Evolutionary conservation across 805 yeast genomes (phyloP).

Genomic region (Wickerhamiella domercqiae): DNA sequence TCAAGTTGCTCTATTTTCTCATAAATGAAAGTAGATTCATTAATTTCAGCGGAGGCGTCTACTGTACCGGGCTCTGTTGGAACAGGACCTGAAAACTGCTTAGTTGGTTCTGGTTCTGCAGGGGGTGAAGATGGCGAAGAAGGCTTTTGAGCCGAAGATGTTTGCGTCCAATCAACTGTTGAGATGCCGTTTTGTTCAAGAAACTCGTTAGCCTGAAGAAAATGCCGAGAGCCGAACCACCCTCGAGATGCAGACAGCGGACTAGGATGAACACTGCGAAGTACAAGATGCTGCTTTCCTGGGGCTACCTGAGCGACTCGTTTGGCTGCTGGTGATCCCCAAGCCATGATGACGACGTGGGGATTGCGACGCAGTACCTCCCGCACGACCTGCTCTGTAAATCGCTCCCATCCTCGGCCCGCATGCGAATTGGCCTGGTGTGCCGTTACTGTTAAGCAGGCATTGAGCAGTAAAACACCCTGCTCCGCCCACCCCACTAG

Average conservation of each 20-base stretch:
- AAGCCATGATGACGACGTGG: slow-evolving; percentile 53
- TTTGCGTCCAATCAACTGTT: slow-evolving; percentile 56
- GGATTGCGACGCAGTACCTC: slow-evolving; percentile 28
- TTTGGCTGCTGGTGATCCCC: slow-evolving; percentile 66
- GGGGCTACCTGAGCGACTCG: slow-evolving; percentile 33
- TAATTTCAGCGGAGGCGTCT: too few species aligned
- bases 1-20: too few species aligned
- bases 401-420: slow-evolving; percentile 78
- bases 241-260: slow-evolving; percentile 86
- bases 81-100: too few species aligned
- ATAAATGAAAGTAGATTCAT: too few species aligned
- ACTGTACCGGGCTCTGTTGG: too few species aligned
- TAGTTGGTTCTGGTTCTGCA: too few species aligned
- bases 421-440: slow-evolving; percentile 91
- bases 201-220: slow-evolving; percentile 67
- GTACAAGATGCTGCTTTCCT: slow-evolving; percentile 28
- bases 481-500: slow-evolving; percentile 71
- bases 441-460: slow-evolving; percentile 81
- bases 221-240: slow-evolving; percentile 65
- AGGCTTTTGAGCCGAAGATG: too few species aligned
- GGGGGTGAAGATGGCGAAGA: too few species aligned
- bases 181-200: slow-evolving; percentile 31
- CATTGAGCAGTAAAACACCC: slow-evolving; percentile 78
- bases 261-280: slow-evolving; percentile 81
- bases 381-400: slow-evolving; percentile 59